phyloP scores from a whole-genome alignment of 129 eudicot genomes.

The Ambrosia trifida region DNA sequence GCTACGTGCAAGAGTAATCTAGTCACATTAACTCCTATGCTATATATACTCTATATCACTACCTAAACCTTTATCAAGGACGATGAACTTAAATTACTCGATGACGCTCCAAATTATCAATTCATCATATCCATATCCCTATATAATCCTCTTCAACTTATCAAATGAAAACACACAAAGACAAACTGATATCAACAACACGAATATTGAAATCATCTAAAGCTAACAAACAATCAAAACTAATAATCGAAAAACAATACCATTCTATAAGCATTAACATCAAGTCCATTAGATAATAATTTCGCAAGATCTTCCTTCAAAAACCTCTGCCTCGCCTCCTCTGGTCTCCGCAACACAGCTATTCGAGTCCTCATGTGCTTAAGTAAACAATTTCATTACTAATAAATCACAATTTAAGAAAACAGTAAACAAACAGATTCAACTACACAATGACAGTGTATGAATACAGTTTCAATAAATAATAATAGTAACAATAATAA shows the following conservation, averaged over 20 bases:
- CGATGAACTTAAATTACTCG: no score
- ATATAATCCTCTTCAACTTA: slow-evolving; percentile 11
- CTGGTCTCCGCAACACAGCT: slow-evolving; percentile 60
- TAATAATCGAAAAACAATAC: slow-evolving; percentile 32
- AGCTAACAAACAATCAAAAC: not conserved
- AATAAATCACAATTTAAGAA: not conserved
- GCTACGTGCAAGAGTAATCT: not conserved
- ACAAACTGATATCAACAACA: not conserved
- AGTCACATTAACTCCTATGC: not conserved
- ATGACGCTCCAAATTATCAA: not conserved
- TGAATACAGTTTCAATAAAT: not conserved
- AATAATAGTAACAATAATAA: not conserved
- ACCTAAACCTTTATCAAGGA: no score
- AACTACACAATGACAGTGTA: not conserved
- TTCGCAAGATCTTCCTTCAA: slow-evolving; percentile 76
- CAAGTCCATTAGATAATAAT: slow-evolving; percentile 81
- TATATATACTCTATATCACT: not conserved
- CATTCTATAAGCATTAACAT: slow-evolving; percentile 82
- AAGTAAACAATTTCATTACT: slow-evolving; percentile 30
- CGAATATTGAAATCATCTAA: not conserved
- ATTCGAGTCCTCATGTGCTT: slow-evolving; percentile 69
- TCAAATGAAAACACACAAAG: not conserved
- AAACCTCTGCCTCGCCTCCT: slow-evolving; percentile 83
- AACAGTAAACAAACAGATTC: not conserved
- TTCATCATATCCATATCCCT: not conserved